A percentile compares a stretch with the other conserved stretches of the same genome.
Conservation (phyloP, 1,139 yeast species). For the Yamadazyma taylorii region DNA sequence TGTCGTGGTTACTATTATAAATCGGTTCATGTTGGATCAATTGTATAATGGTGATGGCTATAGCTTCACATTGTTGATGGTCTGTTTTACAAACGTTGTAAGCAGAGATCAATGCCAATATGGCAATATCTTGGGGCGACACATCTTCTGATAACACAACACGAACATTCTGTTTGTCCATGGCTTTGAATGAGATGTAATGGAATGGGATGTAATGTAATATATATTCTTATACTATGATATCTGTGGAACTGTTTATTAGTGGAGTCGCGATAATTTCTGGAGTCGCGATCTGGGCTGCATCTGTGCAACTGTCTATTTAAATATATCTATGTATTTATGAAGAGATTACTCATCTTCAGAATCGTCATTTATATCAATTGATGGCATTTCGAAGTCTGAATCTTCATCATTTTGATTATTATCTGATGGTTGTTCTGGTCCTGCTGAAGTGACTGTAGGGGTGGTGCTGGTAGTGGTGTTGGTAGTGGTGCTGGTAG, state of each 20-base stretch:
- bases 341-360: conserved; percentile 23
- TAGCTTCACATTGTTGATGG: conserved; percentile 4
- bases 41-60: conserved; percentile 17
- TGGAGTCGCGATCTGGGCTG: too few species aligned
- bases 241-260: too few species aligned
- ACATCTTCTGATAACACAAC: conserved; percentile 30
- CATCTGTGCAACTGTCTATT: background rate
- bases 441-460: too few species aligned
- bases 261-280: conserved; percentile 1
- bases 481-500: conserved; percentile 14
- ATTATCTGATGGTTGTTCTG: too few species aligned
- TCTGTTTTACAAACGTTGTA: background rate
- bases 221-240: too few species aligned
- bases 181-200: too few species aligned
- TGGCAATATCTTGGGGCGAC: conserved; percentile 36
- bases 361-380: conserved; percentile 41
- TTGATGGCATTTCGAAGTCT: conserved; percentile 61
- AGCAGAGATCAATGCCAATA: conserved; percentile 16
- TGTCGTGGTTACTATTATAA: conserved; percentile 20
- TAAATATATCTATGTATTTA: background rate
- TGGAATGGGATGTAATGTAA: too few species aligned
- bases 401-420: conserved; percentile 29
- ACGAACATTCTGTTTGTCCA: conserved; percentile 9
- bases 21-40: conserved; percentile 29
- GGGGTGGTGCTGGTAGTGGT: conserved; percentile 17